Conservation (phyloP, 805 yeast genomes). For the Brettanomyces bruxellensis region DNA sequence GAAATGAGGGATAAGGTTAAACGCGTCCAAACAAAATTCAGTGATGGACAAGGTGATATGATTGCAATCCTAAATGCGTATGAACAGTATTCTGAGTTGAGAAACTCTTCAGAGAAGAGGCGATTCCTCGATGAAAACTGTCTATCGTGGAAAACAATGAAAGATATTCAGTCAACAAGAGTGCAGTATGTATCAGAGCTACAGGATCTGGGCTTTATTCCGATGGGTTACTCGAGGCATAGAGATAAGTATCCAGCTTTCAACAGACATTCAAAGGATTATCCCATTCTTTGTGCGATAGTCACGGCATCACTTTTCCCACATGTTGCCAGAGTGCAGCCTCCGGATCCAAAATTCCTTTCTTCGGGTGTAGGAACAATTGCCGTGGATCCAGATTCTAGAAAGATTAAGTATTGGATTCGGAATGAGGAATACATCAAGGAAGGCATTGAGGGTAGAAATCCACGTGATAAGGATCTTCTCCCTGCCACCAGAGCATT, state of each 20-base stretch:
- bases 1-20: conserved; percentile 63
- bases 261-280: conserved; percentile 44
- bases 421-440: conserved; percentile 46
- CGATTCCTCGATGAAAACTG: conserved; percentile 46
- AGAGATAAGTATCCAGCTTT: conserved; percentile 16
- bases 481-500: conserved; percentile 66
- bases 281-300: conserved; percentile 50
- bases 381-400: conserved; percentile 79
- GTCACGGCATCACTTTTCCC: conserved; percentile 81
- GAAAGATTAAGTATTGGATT: conserved; percentile 62
- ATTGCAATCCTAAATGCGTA: conserved; percentile 57
- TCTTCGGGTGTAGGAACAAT: conserved; percentile 71
- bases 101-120: conserved; percentile 23
- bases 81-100: conserved; percentile 36
- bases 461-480: conserved; percentile 12
- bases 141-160: conserved; percentile 54
- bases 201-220: conserved; percentile 70
- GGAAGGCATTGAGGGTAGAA: conserved; percentile 4
- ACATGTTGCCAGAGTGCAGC: conserved; percentile 67
- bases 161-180: conserved; percentile 64
- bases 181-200: conserved; percentile 62
- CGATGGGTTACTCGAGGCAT: conserved; percentile 33
- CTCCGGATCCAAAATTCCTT: conserved; percentile 72
- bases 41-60: conserved; percentile 63
- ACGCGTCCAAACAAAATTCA: conserved; percentile 28